phyloP scores from a whole-genome alignment of 2,329 filamentous ascomycete species.

The Scorias spongiosa region DNA sequence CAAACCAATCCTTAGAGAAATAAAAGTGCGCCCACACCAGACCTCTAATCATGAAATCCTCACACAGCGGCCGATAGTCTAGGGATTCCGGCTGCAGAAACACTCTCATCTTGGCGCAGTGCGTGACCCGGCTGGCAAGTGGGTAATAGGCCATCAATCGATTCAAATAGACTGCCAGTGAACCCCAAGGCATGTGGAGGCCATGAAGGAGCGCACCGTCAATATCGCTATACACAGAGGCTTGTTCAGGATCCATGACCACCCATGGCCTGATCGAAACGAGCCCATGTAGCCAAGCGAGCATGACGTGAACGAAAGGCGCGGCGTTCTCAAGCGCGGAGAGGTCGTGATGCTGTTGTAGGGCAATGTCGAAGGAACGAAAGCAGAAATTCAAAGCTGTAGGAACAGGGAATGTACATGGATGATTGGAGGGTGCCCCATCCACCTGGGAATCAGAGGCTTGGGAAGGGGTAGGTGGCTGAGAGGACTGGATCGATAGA shows the following conservation, averaged over 20 bases:
- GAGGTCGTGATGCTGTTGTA: conserved; percentile 29
- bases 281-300: conserved; percentile 40
- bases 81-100: conserved; percentile 28
- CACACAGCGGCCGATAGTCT: conserved; percentile 41
- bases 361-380: conserved; percentile 16
- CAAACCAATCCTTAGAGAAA: conserved; percentile 46
- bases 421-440: not conserved
- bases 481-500: not conserved
- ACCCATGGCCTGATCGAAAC: not conserved
- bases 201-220: conserved; percentile 13
- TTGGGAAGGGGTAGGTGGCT: conserved; percentile 5
- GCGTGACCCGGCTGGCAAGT: conserved; percentile 22
- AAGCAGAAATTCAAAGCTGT: conserved; percentile 3
- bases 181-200: conserved; percentile 37
- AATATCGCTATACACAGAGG: not conserved
- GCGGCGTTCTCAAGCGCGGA: conserved; percentile 35
- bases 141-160: conserved; percentile 27
- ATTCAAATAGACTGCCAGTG: conserved; percentile 38
- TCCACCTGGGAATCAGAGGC: conserved; percentile 1
- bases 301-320: conserved; percentile 45
- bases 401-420: not conserved
- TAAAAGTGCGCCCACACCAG: conserved; percentile 45
- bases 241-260: not conserved
- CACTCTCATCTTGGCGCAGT: conserved; percentile 17
- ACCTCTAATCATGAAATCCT: conserved; percentile 53